Conservation (phyloP, 257 asterid species). For the Eustoma russellianum region DNA sequence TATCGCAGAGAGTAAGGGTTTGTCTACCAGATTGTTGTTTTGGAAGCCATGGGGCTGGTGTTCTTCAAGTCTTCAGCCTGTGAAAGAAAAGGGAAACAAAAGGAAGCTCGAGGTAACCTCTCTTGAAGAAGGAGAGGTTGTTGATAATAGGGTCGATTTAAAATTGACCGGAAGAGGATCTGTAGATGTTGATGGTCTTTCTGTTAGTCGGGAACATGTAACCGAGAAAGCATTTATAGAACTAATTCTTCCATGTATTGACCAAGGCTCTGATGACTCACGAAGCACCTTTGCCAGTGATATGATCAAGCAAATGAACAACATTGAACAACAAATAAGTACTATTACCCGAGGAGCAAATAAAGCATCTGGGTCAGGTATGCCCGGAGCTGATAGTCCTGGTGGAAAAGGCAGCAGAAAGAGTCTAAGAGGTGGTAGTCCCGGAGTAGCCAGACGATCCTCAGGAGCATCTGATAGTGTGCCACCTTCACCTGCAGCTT, state of each 20-base stretch:
- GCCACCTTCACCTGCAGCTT: constrained; percentile 83
- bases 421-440: constrained; percentile 63
- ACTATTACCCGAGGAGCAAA: constrained; percentile 70
- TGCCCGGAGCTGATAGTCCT: constrained; percentile 64
- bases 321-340: constrained; percentile 87
- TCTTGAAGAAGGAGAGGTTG: constrained; percentile 97
- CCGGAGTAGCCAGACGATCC: constrained; percentile 68
- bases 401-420: constrained; percentile 63
- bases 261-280: constrained; percentile 80
- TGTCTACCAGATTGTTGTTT: constrained; percentile 56
- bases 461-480: constrained; percentile 52
- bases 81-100: constrained; percentile 38
- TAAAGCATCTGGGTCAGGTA: constrained; percentile 39
- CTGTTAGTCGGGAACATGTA: constrained; percentile 60
- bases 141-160: constrained; percentile 55
- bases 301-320: constrained; percentile 85
- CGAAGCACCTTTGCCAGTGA: constrained; percentile 76
- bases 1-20: constrained; percentile 68
- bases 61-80: constrained; percentile 26
- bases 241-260: constrained; percentile 83
- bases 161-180: constrained; percentile 50
- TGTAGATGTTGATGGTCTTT: constrained; percentile 47
- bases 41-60: constrained; percentile 99
- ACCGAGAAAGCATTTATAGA: constrained; percentile 87
- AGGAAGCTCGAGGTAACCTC: constrained; percentile 55